Percentiles rank a stretch among this genome's conserved stretches.
Conservation (phyloP, 805 yeast genomes). For the Blastobotrys mokoenaii region DNA sequence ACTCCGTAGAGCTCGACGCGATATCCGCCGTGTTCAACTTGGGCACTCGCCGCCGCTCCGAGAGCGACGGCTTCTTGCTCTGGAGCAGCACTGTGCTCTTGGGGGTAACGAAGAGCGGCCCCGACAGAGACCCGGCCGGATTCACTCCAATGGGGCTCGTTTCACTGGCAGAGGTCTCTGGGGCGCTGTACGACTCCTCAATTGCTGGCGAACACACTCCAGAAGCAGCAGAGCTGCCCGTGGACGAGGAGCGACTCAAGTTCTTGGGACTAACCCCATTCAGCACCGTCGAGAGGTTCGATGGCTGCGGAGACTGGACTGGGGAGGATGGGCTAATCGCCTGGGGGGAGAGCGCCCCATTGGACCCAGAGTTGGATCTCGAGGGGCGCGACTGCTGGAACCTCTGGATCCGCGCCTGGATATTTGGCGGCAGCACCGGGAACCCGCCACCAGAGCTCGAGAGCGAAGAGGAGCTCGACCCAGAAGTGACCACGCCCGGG, state of each 20-base stretch:
- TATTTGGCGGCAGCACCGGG: conserved; percentile 41
- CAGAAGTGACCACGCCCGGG: not conserved
- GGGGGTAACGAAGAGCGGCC: conserved; percentile 24
- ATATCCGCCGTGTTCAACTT: conserved; percentile 12
- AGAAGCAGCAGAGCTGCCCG: no score
- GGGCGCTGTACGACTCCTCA: conserved; percentile 6
- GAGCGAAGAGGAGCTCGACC: not conserved
- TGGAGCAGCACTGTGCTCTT: conserved; percentile 15
- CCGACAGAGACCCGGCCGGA: conserved; percentile 15
- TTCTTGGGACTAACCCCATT: not conserved
- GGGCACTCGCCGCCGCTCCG: conserved; percentile 29
- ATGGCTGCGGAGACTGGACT: not conserved
- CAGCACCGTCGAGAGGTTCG: not conserved
- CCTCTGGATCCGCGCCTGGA: conserved; percentile 81
- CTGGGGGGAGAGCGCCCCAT: no score
- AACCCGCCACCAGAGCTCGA: not conserved
- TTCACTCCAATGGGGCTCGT: no score
- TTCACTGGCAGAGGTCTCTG: not conserved
- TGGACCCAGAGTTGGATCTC: conserved; percentile 11
- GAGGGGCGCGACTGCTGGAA: conserved; percentile 69
- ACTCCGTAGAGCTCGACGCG: conserved; percentile 16
- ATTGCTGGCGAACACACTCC: conserved; percentile 14
- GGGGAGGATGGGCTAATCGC: no score
- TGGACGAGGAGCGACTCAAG: not conserved
- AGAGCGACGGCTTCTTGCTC: conserved; percentile 24